phyloP scores from a whole-genome alignment of 2,329 filamentous ascomycete species.

The Alternaria sp. region DNA sequence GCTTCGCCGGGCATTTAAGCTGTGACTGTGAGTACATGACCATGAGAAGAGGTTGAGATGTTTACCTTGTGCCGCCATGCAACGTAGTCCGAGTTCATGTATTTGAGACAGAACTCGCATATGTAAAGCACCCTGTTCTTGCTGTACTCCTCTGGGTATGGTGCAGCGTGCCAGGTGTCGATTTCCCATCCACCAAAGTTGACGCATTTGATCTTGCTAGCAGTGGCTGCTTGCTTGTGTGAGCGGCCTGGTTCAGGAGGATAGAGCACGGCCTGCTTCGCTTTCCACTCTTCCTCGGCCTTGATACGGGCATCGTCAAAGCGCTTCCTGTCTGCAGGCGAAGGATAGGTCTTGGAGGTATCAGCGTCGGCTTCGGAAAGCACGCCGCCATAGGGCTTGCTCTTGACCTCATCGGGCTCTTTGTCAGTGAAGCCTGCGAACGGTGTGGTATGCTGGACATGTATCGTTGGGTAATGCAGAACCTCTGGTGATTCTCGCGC shows the following conservation, averaged over 20 bases:
- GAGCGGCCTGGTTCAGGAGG: constrained; percentile 65
- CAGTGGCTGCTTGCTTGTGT: constrained; percentile 78
- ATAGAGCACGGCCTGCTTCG: constrained; percentile 70
- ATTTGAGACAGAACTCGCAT: constrained; percentile 98
- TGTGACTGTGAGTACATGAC: constrained; percentile 37
- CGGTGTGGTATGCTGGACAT: constrained; percentile 73
- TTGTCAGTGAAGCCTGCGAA: constrained; percentile 91
- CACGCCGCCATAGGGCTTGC: constrained; percentile 95
- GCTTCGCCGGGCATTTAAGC: constrained; percentile 90
- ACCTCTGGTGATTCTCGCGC: constrained; percentile 53
- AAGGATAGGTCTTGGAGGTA: constrained; percentile 86
- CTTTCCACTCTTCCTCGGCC: constrained; percentile 91
- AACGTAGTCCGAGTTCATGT: constrained; percentile 99
- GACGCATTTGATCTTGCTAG: constrained; percentile 98
- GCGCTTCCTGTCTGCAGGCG: constrained; percentile 78
- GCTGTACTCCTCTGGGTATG: constrained; percentile 98
- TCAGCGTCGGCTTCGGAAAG: constrained; percentile 88
- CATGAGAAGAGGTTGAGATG: not conserved
- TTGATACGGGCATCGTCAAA: constrained; percentile 91
- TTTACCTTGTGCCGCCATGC: constrained; percentile 88
- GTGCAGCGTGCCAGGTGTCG: constrained; percentile 98
- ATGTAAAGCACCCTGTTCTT: constrained; percentile 97
- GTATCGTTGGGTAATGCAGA: constrained; percentile 67
- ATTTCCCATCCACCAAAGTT: constrained; percentile 98
- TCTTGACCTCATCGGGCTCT: constrained; percentile 86